Evolutionary conservation across 2,329 filamentous ascomycete genomes (phyloP).

Genomic region (Sporothrix euskadiensis): DNA sequence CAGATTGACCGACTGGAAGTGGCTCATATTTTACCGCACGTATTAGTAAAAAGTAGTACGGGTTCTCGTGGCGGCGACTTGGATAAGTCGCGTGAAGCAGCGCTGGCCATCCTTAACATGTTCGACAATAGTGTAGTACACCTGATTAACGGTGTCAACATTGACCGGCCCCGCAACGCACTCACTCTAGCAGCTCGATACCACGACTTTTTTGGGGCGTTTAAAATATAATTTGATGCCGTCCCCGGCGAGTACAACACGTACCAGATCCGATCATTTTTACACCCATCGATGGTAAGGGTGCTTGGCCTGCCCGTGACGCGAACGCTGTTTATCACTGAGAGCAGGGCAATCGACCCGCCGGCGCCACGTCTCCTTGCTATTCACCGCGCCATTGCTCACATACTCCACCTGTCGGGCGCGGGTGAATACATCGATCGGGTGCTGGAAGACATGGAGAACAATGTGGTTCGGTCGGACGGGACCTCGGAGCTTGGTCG

Average conservation of each 20-base stretch:
- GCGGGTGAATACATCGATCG: conserved; percentile 24
- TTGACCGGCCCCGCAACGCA: conserved; percentile 46
- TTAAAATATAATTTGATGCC: conserved; percentile 39
- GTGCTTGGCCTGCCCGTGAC: conserved; percentile 12
- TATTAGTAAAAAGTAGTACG: too few species aligned
- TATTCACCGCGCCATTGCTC: conserved; percentile 22
- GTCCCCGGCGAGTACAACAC: conserved; percentile 34
- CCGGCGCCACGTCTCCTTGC: conserved; percentile 24
- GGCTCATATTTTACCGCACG: too few species aligned
- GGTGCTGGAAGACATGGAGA: conserved; percentile 20
- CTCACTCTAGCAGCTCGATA: conserved; percentile 38
- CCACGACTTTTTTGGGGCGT: conserved; percentile 40
- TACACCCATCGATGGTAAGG: conserved; percentile 12
- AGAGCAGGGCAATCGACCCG: conserved; percentile 20
- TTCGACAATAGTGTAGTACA: conserved; percentile 42
- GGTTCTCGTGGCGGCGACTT: too few species aligned
- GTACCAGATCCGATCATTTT: conserved; percentile 37
- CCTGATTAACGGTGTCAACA: conserved; percentile 44
- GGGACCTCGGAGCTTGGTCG: conserved; percentile 20
- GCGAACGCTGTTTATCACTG: conserved; percentile 12
- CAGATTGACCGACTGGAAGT: too few species aligned
- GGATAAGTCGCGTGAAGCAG: conserved; percentile 37
- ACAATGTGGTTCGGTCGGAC: not conserved
- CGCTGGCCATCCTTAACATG: conserved; percentile 46
- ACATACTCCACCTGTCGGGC: conserved; percentile 22